Evolutionary conservation across 2,329 filamentous ascomycete genomes (phyloP).

Genomic region (Trichoderma atrobrunneum): DNA sequence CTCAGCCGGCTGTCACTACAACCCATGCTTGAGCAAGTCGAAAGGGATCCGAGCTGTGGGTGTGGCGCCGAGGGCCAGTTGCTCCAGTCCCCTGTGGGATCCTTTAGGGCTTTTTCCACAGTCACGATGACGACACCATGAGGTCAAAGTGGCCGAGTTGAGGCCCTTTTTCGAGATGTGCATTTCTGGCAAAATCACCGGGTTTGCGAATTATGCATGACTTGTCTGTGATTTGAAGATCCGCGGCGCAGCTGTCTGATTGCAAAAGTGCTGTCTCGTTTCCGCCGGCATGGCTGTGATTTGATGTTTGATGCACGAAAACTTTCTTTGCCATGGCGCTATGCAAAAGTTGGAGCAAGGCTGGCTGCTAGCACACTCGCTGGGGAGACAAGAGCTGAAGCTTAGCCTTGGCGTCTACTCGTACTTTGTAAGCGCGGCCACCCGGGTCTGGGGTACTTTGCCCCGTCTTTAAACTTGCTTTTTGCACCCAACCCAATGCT

Average conservation of each 20-base stretch:
- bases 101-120: not conserved
- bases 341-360: not conserved
- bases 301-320: not conserved
- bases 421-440: conserved; percentile 2
- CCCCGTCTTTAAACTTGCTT: not conserved
- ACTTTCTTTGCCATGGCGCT: not conserved
- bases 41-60: not conserved
- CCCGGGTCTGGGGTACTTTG: not conserved
- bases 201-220: not conserved
- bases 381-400: not conserved
- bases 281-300: not conserved
- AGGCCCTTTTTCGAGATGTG: conserved; percentile 1
- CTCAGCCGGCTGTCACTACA: conserved; percentile 9
- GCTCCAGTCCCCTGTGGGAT: not conserved
- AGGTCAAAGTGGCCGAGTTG: conserved; percentile 6
- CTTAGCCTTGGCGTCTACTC: not conserved
- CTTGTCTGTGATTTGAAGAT: not conserved
- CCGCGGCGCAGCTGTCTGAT: not conserved
- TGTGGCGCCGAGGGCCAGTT: not conserved
- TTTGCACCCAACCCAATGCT: not conserved
- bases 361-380: not conserved
- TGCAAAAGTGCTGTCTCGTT: not conserved
- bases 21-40: not conserved
- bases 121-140: conserved; percentile 11
- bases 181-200: conserved; percentile 3